Percentiles rank a stretch among this genome's conserved stretches.
These are phyloP conservation scores for Aspergillus pseudonomiae DNA, from an alignment of 2,329 filamentous ascomycete species.

Conservation along the genomic window DNA sequence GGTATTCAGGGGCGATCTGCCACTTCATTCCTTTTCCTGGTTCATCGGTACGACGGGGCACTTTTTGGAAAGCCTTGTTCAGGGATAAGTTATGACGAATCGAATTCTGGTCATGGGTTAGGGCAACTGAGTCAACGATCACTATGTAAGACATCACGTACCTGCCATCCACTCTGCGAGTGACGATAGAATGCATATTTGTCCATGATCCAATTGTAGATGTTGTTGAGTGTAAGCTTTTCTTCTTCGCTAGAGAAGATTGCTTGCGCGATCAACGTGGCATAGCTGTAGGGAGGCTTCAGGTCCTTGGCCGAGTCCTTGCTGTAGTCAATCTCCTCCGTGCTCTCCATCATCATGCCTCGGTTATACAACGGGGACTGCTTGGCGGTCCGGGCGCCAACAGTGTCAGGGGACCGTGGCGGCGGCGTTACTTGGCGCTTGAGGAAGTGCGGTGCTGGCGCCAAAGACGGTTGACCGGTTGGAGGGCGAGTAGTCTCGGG, in stretches of 20 bases:
- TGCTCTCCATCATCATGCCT: slow-evolving; percentile 57
- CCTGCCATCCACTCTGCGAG: slow-evolving; percentile 88
- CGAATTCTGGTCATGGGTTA: slow-evolving; percentile 67
- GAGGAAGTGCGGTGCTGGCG: slow-evolving; percentile 47
- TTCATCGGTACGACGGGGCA: slow-evolving; percentile 88
- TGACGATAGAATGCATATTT: slow-evolving; percentile 93
- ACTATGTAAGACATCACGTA: slow-evolving; percentile 45
- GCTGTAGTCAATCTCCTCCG: slow-evolving; percentile 62
- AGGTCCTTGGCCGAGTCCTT: slow-evolving; percentile 83
- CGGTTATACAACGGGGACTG: slow-evolving; percentile 53
- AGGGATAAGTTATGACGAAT: slow-evolving; percentile 95
- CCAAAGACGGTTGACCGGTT: slow-evolving; percentile 39
- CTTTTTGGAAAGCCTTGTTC: slow-evolving; percentile 93
- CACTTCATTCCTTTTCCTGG: slow-evolving; percentile 99
- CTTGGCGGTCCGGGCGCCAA: slow-evolving; percentile 44
- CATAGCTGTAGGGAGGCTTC: slow-evolving; percentile 95
- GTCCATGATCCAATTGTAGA: slow-evolving; percentile 89
- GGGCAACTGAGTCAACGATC: background rate
- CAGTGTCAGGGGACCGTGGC: slow-evolving; percentile 43
- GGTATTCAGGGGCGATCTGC: slow-evolving; percentile 83
- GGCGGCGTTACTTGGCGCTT: slow-evolving; percentile 48
- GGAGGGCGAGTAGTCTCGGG: slow-evolving; percentile 25
- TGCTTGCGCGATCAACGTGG: slow-evolving; percentile 94
- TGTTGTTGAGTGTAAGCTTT: slow-evolving; percentile 86
- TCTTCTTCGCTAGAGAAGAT: slow-evolving; percentile 85